These are phyloP conservation scores for Opeltia flavorubescens DNA, from an alignment of 495 filamentous ascomycete species.

Conservation along the genomic window DNA sequence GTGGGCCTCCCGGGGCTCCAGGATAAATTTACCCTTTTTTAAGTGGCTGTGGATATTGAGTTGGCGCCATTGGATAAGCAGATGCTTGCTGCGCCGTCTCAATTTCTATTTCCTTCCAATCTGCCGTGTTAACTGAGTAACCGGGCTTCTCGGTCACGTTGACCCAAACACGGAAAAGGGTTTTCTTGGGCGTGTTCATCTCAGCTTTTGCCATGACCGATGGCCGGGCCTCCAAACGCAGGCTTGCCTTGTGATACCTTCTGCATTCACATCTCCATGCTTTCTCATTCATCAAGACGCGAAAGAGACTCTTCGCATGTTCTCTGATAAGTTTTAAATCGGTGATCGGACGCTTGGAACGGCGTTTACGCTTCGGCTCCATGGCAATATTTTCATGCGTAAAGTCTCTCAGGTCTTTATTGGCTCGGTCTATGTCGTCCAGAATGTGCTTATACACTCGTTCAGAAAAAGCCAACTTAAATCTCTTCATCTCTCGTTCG, in stretches of 20 bases:
- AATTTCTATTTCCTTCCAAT: constrained; percentile 1
- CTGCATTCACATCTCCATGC: constrained; percentile 17
- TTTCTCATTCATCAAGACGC: constrained; percentile 12
- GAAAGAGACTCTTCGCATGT: constrained; percentile 10
- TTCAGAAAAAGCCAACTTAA: constrained; percentile 15
- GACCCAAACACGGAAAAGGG: constrained; percentile 1
- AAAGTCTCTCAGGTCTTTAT: constrained; percentile 10
- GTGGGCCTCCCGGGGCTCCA: too few relatives aligned
- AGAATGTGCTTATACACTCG: constrained; percentile 15
- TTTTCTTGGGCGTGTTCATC: background rate
- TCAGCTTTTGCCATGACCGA: background rate
- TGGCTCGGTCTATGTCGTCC: constrained; percentile 12
- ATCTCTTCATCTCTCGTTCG: constrained; percentile 12
- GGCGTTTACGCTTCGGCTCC: constrained; percentile 7
- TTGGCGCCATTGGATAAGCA: too few relatives aligned
- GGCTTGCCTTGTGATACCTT: constrained; percentile 12
- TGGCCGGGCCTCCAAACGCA: constrained; percentile 12
- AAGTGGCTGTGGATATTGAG: too few relatives aligned
- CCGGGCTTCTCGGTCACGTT: background rate
- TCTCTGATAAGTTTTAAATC: constrained; percentile 7
- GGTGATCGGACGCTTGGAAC: background rate
- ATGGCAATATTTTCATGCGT: constrained; percentile 10
- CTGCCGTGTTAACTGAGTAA: background rate
- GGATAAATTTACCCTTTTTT: too few relatives aligned
- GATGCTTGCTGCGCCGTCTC: too few relatives aligned